Evolutionary conservation across 495 filamentous ascomycete genomes (phyloP).

Genomic region (Trichoderma asperelloides): DNA sequence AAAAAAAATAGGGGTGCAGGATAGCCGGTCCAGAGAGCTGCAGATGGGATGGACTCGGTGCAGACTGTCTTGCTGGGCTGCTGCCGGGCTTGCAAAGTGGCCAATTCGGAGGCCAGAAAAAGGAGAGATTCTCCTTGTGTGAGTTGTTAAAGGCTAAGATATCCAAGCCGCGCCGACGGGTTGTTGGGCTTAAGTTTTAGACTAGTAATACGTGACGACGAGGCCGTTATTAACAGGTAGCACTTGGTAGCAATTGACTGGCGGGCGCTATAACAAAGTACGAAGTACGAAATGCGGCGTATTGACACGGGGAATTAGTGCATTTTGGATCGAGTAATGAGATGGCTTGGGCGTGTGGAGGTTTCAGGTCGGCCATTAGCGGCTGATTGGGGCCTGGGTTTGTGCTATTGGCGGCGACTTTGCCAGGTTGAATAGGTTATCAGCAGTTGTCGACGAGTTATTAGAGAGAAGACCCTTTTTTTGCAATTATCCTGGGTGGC

Average conservation of each 20-base stretch:
- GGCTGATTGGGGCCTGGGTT: not conserved
- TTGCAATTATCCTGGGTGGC: too few relatives aligned
- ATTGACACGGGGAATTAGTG: not conserved
- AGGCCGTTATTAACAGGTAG: not conserved
- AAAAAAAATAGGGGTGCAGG: not conserved
- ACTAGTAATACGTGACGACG: not conserved
- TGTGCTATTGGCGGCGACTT: not conserved
- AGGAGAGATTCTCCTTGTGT: not conserved
- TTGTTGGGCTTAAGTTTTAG: not conserved
- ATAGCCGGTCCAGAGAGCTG: not conserved
- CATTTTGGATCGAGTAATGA: not conserved
- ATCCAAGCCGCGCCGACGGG: too few relatives aligned
- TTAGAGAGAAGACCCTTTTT: too few relatives aligned
- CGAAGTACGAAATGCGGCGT: not conserved
- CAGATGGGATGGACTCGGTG: not conserved
- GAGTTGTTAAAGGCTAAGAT: not conserved
- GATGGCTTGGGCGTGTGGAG: not conserved
- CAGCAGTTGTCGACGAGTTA: too few relatives aligned
- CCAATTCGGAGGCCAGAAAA: not conserved
- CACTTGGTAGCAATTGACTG: not conserved
- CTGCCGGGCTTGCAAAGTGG: too few relatives aligned
- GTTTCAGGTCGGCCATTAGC: conserved; percentile 3
- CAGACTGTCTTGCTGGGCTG: not conserved
- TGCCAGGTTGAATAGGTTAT: too few relatives aligned
- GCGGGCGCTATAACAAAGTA: not conserved